These are phyloP conservation scores for Salix udensis DNA, from an alignment of 345 rosid genomes.

Conservation along the genomic window DNA sequence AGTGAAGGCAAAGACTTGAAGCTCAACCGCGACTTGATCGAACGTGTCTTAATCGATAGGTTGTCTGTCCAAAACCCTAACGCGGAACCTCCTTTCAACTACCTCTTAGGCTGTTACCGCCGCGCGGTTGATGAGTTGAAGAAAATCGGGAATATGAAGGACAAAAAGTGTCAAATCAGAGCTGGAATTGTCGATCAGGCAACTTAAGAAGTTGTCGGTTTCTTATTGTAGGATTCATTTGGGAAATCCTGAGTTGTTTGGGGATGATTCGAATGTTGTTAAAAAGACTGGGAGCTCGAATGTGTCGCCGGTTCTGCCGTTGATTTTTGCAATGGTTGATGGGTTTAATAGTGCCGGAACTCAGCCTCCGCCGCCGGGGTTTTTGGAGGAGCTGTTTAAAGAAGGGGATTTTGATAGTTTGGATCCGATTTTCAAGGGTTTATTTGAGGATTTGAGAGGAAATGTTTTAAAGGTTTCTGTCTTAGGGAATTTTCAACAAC, in stretches of 20 bases:
- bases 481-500: slow-evolving; percentile 86
- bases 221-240: slow-evolving; percentile 77
- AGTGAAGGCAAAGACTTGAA: slow-evolving; percentile 74
- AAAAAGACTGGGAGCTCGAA: slow-evolving; percentile 18
- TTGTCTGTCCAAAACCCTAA: slow-evolving; percentile 59
- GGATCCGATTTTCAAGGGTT: slow-evolving; percentile 67
- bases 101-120: slow-evolving; percentile 69
- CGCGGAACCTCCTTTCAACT: slow-evolving; percentile 61
- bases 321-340: slow-evolving; percentile 62
- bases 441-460: slow-evolving; percentile 91
- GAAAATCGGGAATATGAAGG: slow-evolving; percentile 85
- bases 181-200: slow-evolving; percentile 56
- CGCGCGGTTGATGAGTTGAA: slow-evolving; percentile 73
- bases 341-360: slow-evolving; percentile 33
- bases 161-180: slow-evolving; percentile 57
- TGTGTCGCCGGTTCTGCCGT: slow-evolving; percentile 59
- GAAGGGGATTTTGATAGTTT: slow-evolving; percentile 80
- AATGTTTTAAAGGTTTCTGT: slow-evolving; percentile 69
- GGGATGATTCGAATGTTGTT: background rate
- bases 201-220: slow-evolving; percentile 63
- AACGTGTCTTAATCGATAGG: slow-evolving; percentile 77
- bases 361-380: slow-evolving; percentile 54
- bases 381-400: slow-evolving; percentile 71
- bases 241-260: slow-evolving; percentile 68
- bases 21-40: slow-evolving; percentile 71